Base-by-base conservation (phyloP, 192 early-diverging fungal species). In the Diversispora eburnea region DNA sequence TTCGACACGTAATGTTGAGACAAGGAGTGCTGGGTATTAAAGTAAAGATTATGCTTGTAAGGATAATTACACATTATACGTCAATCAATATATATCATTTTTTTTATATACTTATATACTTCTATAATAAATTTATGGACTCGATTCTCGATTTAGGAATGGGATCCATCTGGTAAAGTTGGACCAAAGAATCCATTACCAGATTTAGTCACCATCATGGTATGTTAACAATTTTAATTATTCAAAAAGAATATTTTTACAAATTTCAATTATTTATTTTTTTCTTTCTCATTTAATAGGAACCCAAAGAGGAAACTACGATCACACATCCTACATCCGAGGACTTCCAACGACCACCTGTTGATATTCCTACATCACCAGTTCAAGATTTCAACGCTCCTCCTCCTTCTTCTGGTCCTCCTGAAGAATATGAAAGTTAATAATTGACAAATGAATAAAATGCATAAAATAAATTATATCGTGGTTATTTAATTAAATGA, bases 21-120 rank as follows among this genome's bases (percentile, higher is more conserved):
- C 97, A 99, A 85, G 97, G 97, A 88, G 96, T 99, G 69, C 85
- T 99, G 67, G 97, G 97, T 85, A 92, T 99, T 89, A 96, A 96
- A 91, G 97, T 99, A 84, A 99, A 99, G 94, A 99, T 99, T 80
- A 98, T 98, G 97, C 88, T 93, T 75, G 79, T 75, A 60, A 17
- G 70, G 48, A 15, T 42, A 13, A 43, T 4, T 13, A 64, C 4
- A 3, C 7, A 43, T 5, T 45, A 46, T 20, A 33, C 10, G 5
- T 25, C 10, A 10, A 4, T 8, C 6, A 39, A 22, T 60, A 19
- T 13, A 22, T 22, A 67, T 3, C 4, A 4, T 67, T 46, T 10
- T 6, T 22, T 51, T 45, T 49, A n/a, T 8, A 15, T 49, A 8
- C 48, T 19, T 15, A 33, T 33, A 19, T 64, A n/a, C n/a, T 47